Conservation (phyloP, 1,284 basidiomycete species). For the Tilletia walkeri region DNA sequence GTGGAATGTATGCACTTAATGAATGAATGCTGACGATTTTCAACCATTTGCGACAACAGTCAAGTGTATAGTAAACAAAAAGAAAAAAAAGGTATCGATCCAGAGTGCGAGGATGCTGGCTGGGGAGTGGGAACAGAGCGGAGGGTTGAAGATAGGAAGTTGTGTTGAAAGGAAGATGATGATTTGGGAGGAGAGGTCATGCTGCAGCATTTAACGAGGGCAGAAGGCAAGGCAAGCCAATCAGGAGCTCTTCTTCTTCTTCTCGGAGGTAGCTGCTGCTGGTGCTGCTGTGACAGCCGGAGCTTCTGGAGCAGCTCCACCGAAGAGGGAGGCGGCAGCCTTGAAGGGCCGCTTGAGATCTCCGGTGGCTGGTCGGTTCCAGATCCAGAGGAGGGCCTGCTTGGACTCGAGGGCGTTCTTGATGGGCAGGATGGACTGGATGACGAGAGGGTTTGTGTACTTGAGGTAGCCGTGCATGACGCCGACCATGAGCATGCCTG, state of each 20-base stretch:
- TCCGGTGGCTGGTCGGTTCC: conserved; percentile 65
- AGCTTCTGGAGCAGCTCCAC: conserved; percentile 38
- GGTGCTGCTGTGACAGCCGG: not conserved
- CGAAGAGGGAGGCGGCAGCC: conserved; percentile 69
- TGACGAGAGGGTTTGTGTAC: conserved; percentile 55
- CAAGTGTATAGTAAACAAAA: not conserved
- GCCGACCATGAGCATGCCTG: conserved; percentile 56
- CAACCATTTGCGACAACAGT: too few relatives aligned
- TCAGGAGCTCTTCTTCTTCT: conserved; percentile 4
- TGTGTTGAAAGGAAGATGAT: not conserved
- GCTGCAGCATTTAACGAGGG: too few relatives aligned
- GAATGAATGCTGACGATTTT: too few relatives aligned
- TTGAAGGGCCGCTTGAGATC: conserved; percentile 91
- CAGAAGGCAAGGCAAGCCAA: too few relatives aligned
- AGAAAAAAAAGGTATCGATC: not conserved
- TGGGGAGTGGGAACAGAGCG: not conserved
- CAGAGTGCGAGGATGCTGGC: too few relatives aligned
- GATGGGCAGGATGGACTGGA: conserved; percentile 53
- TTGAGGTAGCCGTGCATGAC: conserved; percentile 55
- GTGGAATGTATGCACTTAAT: not conserved
- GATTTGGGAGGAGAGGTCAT: not conserved
- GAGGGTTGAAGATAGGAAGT: not conserved
- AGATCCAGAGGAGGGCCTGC: conserved; percentile 55
- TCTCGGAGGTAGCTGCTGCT: conserved; percentile 4
- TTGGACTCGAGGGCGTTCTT: conserved; percentile 55